Evolutionary conservation across 495 filamentous ascomycete species (phyloP).

Genomic region (Hyphodiscus hymeniophilus): DNA sequence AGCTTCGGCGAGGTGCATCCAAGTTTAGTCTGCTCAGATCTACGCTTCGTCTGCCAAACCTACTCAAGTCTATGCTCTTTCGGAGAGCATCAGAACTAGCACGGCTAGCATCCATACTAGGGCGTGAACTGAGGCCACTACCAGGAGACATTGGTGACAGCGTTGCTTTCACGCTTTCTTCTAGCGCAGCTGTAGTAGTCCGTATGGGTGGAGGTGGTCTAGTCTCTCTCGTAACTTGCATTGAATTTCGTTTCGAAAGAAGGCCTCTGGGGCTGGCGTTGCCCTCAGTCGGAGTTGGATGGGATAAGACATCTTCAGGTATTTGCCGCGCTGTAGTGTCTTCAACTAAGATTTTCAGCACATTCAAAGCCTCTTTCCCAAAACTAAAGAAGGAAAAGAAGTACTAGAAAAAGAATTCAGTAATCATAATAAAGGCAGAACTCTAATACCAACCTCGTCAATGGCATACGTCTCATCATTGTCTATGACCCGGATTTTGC

Average conservation of each 20-base stretch:
- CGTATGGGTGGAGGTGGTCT: constrained; percentile 11
- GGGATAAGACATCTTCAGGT: constrained; percentile 24
- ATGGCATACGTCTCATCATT: constrained; percentile 90
- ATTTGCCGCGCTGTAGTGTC: constrained; percentile 47
- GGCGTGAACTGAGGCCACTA: constrained; percentile 32
- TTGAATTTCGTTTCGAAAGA: constrained; percentile 11
- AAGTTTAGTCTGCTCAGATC: constrained; percentile 35
- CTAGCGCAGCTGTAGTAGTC: constrained; percentile 35
- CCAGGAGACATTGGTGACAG: constrained; percentile 43
- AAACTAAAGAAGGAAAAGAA: constrained; percentile 93
- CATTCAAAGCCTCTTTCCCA: constrained; percentile 74
- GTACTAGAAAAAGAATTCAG: constrained; percentile 47
- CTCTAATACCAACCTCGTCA: constrained; percentile 62
- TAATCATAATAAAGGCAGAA: background rate
- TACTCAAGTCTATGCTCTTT: constrained; percentile 34
- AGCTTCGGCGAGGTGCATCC: constrained; percentile 43
- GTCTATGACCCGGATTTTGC: constrained; percentile 87
- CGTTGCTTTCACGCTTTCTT: constrained; percentile 58
- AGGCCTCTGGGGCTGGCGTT: constrained; percentile 10
- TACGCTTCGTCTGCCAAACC: constrained; percentile 41
- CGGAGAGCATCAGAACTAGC: constrained; percentile 38
- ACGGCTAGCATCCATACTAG: constrained; percentile 36
- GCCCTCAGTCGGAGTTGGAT: constrained; percentile 6
- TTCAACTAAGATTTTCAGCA: constrained; percentile 67
- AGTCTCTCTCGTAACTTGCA: constrained; percentile 5